phyloP scores from a whole-genome alignment of 768 basidiomycete species.

The Phylloporus arenicola region DNA sequence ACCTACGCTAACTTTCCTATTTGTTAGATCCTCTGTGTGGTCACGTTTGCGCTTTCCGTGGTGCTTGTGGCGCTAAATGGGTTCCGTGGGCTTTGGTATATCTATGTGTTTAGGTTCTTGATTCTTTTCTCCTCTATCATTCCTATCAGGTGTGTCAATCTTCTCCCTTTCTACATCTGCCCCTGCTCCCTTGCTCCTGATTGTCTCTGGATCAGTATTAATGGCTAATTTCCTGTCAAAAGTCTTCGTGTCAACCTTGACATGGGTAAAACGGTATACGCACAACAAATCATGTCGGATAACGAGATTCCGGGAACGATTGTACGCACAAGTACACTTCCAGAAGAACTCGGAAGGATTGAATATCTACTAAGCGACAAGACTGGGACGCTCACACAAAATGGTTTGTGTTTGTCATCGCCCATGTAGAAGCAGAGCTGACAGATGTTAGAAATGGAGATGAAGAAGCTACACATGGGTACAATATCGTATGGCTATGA shows the following conservation, averaged over 20 bases:
- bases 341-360: slow-evolving; percentile 92
- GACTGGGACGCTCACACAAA: slow-evolving; percentile 96
- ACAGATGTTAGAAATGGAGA: slow-evolving; percentile 82
- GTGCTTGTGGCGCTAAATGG: slow-evolving; percentile 93
- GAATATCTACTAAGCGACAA: slow-evolving; percentile 97
- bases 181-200: background rate
- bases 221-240: background rate
- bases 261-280: slow-evolving; percentile 99
- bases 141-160: slow-evolving; percentile 78
- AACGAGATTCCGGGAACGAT: slow-evolving; percentile 90
- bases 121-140: slow-evolving; percentile 99
- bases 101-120: slow-evolving; percentile 93
- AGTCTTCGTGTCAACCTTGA: slow-evolving; percentile 98
- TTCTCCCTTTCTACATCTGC: background rate
- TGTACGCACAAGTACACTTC: slow-evolving; percentile 94
- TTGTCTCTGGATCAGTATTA: background rate
- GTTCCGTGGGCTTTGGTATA: slow-evolving; percentile 92
- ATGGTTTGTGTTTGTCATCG: slow-evolving; percentile 51
- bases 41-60: slow-evolving; percentile 88
- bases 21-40: slow-evolving; percentile 81
- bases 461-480: slow-evolving; percentile 98
- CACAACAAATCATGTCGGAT: slow-evolving; percentile 92
- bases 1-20: background rate
- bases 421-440: background rate
- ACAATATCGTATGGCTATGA: slow-evolving; percentile 96